Evolutionary conservation across 176 grass and related monocot genomes (phyloP).

Genomic region (Elaeis guineensis): DNA sequence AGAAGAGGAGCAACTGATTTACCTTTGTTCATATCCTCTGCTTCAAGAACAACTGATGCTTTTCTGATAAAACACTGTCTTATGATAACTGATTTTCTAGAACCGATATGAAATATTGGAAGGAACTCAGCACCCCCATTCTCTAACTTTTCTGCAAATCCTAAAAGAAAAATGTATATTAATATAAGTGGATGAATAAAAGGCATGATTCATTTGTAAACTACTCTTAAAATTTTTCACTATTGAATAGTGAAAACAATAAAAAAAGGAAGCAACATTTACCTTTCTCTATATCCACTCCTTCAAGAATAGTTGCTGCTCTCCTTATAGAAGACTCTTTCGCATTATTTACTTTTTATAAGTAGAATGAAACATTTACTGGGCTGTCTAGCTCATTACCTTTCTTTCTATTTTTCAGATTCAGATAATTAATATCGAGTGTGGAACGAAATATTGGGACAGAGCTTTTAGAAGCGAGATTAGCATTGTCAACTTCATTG

Average conservation of each 20-base stretch:
- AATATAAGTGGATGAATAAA: background rate
- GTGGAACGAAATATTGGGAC: too few relatives aligned
- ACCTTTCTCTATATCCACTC: constrained; percentile 18
- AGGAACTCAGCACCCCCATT: constrained; percentile 1
- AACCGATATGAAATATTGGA: background rate
- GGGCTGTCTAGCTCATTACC: too few relatives aligned
- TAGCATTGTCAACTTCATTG: too few relatives aligned
- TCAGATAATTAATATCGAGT: too few relatives aligned
- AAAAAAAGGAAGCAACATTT: background rate
- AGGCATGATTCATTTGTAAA: background rate
- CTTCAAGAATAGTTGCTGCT: constrained; percentile 26
- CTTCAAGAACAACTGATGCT: constrained; percentile 49
- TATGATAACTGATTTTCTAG: too few relatives aligned
- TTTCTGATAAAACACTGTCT: constrained; percentile 14
- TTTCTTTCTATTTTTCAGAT: too few relatives aligned
- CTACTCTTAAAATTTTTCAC: constrained; percentile 15
- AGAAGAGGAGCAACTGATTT: background rate
- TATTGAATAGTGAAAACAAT: background rate
- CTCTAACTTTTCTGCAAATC: background rate
- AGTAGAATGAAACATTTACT: constrained; percentile 25
- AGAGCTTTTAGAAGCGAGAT: too few relatives aligned
- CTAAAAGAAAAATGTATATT: too few relatives aligned
- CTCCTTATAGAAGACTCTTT: constrained; percentile 34
- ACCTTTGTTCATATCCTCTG: constrained; percentile 20
- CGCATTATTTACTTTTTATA: constrained; percentile 29